Evolutionary conservation across 2,329 filamentous ascomycete genomes (phyloP).

Genomic region (Lasiodiplodia sp.): DNA sequence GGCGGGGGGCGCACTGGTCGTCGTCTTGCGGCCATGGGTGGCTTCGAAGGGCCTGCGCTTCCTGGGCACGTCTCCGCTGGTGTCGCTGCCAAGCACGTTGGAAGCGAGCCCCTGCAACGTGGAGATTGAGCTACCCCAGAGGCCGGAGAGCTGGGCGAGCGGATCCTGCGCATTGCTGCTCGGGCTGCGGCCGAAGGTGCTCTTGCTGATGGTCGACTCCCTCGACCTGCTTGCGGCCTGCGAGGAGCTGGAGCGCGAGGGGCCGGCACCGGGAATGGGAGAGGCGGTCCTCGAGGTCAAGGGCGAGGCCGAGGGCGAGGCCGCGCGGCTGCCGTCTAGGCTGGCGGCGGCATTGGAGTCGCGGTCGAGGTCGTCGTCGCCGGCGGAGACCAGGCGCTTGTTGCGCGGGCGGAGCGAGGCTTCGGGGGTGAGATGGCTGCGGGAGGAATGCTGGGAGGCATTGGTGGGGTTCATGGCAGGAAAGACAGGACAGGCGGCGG

Average conservation of each 20-base stretch:
- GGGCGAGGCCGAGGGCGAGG: slow-evolving; percentile 47
- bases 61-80: slow-evolving; percentile 37
- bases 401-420: slow-evolving; percentile 56
- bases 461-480: slow-evolving; percentile 50
- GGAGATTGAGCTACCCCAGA: slow-evolving; percentile 59
- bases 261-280: slow-evolving; percentile 50
- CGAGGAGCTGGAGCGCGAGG: slow-evolving; percentile 41
- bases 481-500: slow-evolving; percentile 12
- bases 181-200: slow-evolving; percentile 2
- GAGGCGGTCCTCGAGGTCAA: slow-evolving; percentile 50
- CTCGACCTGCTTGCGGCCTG: slow-evolving; percentile 29
- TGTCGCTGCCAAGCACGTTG: slow-evolving; percentile 51
- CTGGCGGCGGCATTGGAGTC: slow-evolving; percentile 8
- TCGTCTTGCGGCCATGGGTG: slow-evolving; percentile 39
- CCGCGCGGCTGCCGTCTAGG: slow-evolving; percentile 35
- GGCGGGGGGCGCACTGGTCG: slow-evolving; percentile 50
- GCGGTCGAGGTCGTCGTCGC: slow-evolving; percentile 48
- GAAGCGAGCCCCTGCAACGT: slow-evolving; percentile 58
- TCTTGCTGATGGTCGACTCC: slow-evolving; percentile 15
- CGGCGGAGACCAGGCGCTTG: slow-evolving; percentile 55
- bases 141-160: slow-evolving; percentile 48
- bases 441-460: slow-evolving; percentile 46
- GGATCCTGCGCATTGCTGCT: slow-evolving; percentile 37
- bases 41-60: slow-evolving; percentile 42
- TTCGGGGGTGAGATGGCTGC: slow-evolving; percentile 47